A percentile compares a stretch with the other conserved stretches of the same genome.
These are phyloP conservation scores for Thermomucor indicae-seudaticae DNA, from an alignment of 371 early-diverging fungal species.

Conservation along the genomic window DNA sequence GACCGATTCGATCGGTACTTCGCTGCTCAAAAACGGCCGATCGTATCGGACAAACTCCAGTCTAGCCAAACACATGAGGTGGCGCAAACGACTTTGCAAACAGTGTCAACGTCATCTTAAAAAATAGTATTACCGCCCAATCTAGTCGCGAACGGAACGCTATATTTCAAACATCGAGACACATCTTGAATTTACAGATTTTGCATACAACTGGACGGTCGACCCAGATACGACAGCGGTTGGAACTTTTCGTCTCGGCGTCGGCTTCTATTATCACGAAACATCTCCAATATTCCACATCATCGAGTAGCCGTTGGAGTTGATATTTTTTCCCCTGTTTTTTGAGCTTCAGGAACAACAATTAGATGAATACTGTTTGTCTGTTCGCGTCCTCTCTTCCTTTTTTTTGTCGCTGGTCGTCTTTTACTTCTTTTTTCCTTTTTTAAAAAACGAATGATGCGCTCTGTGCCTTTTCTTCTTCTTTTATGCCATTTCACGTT, in stretches of 20 bases:
- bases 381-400: not conserved
- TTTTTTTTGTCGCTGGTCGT: not conserved
- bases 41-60: too few species aligned
- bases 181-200: constrained; percentile 10
- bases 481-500: not conserved
- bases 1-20: too few species aligned
- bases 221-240: constrained; percentile 11
- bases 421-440: not conserved
- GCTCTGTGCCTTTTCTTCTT: not conserved
- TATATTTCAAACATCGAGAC: constrained; percentile 14
- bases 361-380: not conserved
- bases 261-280: constrained; percentile 22
- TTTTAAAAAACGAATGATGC: not conserved
- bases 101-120: too few species aligned
- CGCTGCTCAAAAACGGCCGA: too few species aligned
- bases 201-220: constrained; percentile 16
- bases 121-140: too few species aligned
- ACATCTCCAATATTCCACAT: constrained; percentile 13
- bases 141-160: too few species aligned
- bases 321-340: not conserved
- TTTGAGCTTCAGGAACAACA: not conserved
- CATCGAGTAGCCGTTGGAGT: not conserved
- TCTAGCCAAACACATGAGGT: too few species aligned
- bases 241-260: constrained; percentile 19
- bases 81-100: too few species aligned